Evolutionary conservation across 2,329 filamentous ascomycete genomes (phyloP), one percentile per base, ranked within the genome.

Genomic region (Arachnopeziza araneosa): DNA sequence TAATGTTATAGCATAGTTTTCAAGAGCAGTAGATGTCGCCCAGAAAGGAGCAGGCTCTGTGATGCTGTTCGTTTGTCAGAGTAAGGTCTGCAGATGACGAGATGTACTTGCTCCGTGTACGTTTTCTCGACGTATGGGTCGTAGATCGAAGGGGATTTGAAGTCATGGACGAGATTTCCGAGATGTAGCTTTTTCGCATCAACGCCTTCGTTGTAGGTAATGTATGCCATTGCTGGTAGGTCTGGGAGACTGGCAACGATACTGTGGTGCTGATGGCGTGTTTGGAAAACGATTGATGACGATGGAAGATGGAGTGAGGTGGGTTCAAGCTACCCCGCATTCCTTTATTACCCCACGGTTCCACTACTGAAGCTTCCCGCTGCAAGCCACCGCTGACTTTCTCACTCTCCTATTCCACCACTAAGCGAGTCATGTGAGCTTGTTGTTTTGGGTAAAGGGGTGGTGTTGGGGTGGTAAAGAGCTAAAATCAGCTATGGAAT

Each of bases 131-230:
- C 58, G 26, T 65, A 66, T 1, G 66, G 66, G 6, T 68, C 66
- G 50, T 63, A 56, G 19, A 53, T 52, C 2, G 56, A 62, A 2
- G 66, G 66, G 21, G 64, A 48, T 23, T 64, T 55, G 54, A 58
- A 63, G 53, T 67, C 62, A 56, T 68, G 64, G 19, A 66, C 65
- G 19, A 68, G 62, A 50, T 67, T 68, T 54, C 66, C 64, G 6
- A 68, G 59, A 52, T 67, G 65, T 30, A 68, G 55, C 36, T 67
- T 54, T 44, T 67, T 67, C 19, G 58, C 57, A 51, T 64, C 60
- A 22, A 64, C 30, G 30, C 66, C 65, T 17, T 57, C 51, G 58
- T 64, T 64, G 57, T 68, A 68, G 14, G 64, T 66, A 49, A 63
- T 48, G 54, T 67, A 65, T 14, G 50, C 10, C n/a, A 21, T 52